Percentiles rank a stretch among this genome's conserved stretches.
These are phyloP conservation scores for Hypoxylon intermedium DNA, from an alignment of 495 filamentous ascomycete species.

Conservation along the genomic window DNA sequence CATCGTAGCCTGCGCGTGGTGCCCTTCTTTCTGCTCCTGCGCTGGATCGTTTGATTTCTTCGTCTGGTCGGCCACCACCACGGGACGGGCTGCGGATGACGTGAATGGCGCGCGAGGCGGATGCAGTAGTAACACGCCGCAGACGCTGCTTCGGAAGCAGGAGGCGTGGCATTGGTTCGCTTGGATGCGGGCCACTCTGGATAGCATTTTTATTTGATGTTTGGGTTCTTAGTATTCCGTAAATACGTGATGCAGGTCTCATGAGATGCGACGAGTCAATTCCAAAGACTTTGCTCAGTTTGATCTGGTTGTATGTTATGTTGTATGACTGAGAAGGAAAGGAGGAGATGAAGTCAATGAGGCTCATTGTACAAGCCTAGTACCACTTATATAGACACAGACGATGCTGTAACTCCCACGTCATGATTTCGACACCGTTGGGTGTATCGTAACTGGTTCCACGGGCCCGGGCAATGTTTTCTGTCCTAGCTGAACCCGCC, in stretches of 20 bases:
- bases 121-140: not conserved
- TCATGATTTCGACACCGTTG: slow-evolving; percentile 11
- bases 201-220: too few species aligned
- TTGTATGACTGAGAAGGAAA: not conserved
- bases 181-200: too few species aligned
- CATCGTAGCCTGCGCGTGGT: slow-evolving; percentile 7
- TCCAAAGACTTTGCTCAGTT: not conserved
- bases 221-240: too few species aligned
- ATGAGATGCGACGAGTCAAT: too few species aligned
- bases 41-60: slow-evolving; percentile 25
- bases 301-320: not conserved
- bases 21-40: slow-evolving; percentile 8
- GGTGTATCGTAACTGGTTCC: not conserved
- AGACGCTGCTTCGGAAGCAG: not conserved
- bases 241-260: too few species aligned
- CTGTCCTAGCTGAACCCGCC: too few species aligned
- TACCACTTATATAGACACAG: not conserved
- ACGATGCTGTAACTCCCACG: slow-evolving; percentile 4
- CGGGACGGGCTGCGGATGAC: not conserved
- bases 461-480: too few species aligned
- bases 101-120: slow-evolving; percentile 7
- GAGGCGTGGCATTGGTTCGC: not conserved
- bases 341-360: slow-evolving; percentile 3
- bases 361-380: slow-evolving; percentile 1
- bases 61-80: slow-evolving; percentile 13